Evolutionary conservation across 2,329 filamentous ascomycete genomes (phyloP), one percentile per base, ranked within the genome.

Genomic region (Pseudogymnoascus sp.): DNA sequence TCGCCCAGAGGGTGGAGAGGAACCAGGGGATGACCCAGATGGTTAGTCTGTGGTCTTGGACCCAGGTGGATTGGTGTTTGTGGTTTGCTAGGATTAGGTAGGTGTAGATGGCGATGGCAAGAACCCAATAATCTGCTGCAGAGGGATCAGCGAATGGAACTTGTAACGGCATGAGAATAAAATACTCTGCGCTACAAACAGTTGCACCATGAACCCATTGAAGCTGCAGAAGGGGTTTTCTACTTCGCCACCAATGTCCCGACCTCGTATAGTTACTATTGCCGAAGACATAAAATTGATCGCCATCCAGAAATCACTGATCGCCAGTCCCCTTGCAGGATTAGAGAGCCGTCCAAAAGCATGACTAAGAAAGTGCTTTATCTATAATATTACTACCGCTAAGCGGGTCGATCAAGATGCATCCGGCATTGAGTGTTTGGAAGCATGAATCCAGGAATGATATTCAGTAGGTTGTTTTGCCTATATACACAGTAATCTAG

Each of bases 101-200:
- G 0, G 76, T 78, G 67, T 72, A 77, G 6, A 76, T 61, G 1
- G 76, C 76, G 47, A 79, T 77, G n/a, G 69, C 64, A 1, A 79
- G 63, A 6, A 79, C 74, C 76, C 77, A 79, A 62, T 78, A 78
- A 66, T 78, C 76, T 10, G 76, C 74, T 75, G 31, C 29, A 33
- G 40, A 14, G 33, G 35, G 47, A n/a, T 26, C 33, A 53, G 62
- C 53, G 62, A 53, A 10, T 42, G 2, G 3, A 35, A 11, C 16
- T 14, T n/a, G 3, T 38, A 47, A 11, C 3, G 42, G 37, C 33
- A 38, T 26, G 13, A 35, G 37, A 19, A 37, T 21, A 50, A 67
- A 68, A 33, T 68, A 75, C 73, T 78, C 65, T 78, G 76, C 0
- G 78, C 72, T 29, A 79, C 76, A 61, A 78, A 79, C 1, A 76